These are phyloP conservation scores for Falciphora oryzae DNA, from an alignment of 2,329 filamentous ascomycete species.

Conservation along the genomic window DNA sequence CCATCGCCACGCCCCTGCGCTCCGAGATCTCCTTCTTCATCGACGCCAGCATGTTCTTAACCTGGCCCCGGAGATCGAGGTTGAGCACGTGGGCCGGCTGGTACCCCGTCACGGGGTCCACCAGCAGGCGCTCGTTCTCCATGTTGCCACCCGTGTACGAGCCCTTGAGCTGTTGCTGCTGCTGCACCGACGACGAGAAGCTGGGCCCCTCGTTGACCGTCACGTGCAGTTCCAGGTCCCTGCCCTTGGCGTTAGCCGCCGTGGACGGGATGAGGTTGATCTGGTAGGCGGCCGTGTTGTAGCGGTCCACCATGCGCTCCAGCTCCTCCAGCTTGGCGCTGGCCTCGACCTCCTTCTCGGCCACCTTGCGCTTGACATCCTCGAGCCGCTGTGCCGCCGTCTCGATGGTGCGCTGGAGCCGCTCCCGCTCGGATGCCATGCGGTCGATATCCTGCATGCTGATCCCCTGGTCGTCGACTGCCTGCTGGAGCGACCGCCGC, in stretches of 20 bases:
- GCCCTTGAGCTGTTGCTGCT: slow-evolving; percentile 34
- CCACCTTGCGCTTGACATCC: slow-evolving; percentile 75
- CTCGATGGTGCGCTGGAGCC: slow-evolving; percentile 84
- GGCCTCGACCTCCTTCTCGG: slow-evolving; percentile 84
- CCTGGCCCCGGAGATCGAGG: slow-evolving; percentile 75
- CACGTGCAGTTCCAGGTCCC: slow-evolving; percentile 78
- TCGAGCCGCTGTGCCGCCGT: slow-evolving; percentile 70
- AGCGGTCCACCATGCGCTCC: slow-evolving; percentile 82
- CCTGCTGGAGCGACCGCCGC: slow-evolving; percentile 69
- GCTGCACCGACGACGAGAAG: slow-evolving; percentile 55
- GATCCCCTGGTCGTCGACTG: slow-evolving; percentile 88
- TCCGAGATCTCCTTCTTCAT: slow-evolving; percentile 92
- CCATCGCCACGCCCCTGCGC: slow-evolving; percentile 71
- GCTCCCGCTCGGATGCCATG: slow-evolving; percentile 92
- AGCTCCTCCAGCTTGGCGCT: slow-evolving; percentile 82
- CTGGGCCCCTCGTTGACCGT: slow-evolving; percentile 73
- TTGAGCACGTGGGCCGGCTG: slow-evolving; percentile 85
- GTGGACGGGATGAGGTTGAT: slow-evolving; percentile 83
- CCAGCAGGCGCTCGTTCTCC: slow-evolving; percentile 71
- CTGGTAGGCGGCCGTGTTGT: slow-evolving; percentile 92
- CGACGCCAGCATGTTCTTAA: slow-evolving; percentile 71
- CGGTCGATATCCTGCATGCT: slow-evolving; percentile 98
- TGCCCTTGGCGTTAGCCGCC: slow-evolving; percentile 77
- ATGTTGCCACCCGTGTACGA: slow-evolving; percentile 29
- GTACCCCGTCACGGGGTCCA: slow-evolving; percentile 79